Evolutionary conservation across 2,329 filamentous ascomycete species (phyloP).

Genomic region (Sporothrix inflata): DNA sequence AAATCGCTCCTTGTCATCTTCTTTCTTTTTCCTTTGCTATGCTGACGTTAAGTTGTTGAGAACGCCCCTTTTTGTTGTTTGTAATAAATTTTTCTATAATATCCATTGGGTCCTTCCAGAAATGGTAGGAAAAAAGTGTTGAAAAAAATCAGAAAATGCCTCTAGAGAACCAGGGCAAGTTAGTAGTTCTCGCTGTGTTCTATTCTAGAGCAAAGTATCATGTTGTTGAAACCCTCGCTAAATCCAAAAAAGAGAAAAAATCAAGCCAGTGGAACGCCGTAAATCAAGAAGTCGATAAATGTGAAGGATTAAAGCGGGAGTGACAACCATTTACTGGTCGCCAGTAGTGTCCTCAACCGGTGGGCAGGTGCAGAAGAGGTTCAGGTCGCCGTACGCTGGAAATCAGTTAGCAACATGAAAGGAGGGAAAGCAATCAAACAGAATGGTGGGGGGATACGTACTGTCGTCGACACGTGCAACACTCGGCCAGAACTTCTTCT

Average conservation of each 20-base stretch:
- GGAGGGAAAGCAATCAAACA: background rate
- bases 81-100: background rate
- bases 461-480: conserved; percentile 87
- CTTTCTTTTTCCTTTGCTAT: background rate
- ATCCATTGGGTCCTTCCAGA: background rate
- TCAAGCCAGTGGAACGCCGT: background rate
- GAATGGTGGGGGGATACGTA: conserved; percentile 51
- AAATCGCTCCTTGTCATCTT: too few species aligned
- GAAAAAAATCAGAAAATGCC: conserved; percentile 1
- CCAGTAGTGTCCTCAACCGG: conserved; percentile 70
- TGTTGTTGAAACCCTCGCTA: conserved; percentile 31
- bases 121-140: conserved; percentile 7
- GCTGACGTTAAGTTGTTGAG: conserved; percentile 24
- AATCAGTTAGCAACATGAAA: conserved; percentile 33
- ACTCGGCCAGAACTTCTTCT: conserved; percentile 98
- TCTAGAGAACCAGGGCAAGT: background rate
- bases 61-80: conserved; percentile 18
- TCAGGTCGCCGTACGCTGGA: conserved; percentile 82
- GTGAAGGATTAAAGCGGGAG: conserved; percentile 25
- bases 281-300: conserved; percentile 8
- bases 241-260: conserved; percentile 10
- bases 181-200: background rate
- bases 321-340: conserved; percentile 26
- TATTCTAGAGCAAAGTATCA: conserved; percentile 19
- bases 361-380: conserved; percentile 93